Base-by-base conservation (phyloP, 108 stramenopile species). In the Thalassiosira profunda region DNA sequence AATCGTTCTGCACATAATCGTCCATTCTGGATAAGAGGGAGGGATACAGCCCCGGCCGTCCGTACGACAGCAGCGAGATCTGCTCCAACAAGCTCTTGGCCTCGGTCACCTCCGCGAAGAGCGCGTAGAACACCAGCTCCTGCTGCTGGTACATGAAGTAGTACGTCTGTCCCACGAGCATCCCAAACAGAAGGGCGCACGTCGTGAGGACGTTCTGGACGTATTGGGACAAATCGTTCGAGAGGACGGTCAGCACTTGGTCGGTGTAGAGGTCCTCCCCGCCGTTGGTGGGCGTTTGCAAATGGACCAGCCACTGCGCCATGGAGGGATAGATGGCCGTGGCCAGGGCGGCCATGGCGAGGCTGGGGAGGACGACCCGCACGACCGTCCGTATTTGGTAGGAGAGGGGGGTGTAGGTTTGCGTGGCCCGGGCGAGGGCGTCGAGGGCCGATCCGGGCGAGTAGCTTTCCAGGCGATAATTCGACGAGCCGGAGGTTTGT, bases 91-190 rank as follows among this genome's bases (percentile, higher is more conserved):
- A 38, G 1, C 78, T 68, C 38, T 79, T 83, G 18, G 82, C 82
- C 48, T 71, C 78, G 20, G 77, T 70, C 1, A 79, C 82, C 49
- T 83, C 82, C 6, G 28, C 62, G 38, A 83, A 83, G 26, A 83
- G 34, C 2, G 82, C 77, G 26, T 71, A 63, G 44, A 59, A 81
- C 3, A 95, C 74, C 57, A 62, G 65, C 57, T 89, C 88, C 62
- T 89, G 89, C 57, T 93, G 88, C 59, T 85, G 82, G 63, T 90
- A 89, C 74, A 90, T 77, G 65, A 93, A 90, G 58, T 88, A 84
- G 29, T 76, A 78, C 10, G 83, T 81, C 30, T 84, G 70, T 0
- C 74, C 83, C 11, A 79, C 77, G 9, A 83, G 73, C 38, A 83
- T 74, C 9, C 77, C 66, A 41, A 83, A 79, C 1, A 73, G 52